Evolutionary conservation across 2,329 filamentous ascomycete species (phyloP), one percentile per base, ranked within the genome.

Genomic region (Dactylellina drechsleri): DNA sequence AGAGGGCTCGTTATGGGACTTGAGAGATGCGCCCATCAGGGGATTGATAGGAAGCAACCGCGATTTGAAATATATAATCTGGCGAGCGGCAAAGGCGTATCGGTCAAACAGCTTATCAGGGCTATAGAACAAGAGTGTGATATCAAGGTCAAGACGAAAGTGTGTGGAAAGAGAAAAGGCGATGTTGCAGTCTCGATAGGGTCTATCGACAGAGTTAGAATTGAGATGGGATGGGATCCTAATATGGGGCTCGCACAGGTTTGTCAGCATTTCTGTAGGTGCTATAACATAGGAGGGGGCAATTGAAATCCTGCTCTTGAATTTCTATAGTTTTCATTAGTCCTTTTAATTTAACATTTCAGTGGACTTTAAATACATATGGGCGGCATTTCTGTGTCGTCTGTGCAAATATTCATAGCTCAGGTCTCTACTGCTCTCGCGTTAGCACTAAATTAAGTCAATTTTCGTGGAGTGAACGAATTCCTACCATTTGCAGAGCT

Each of bases 1-100:
- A 83, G 85, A 43, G 88, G 87, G 2, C 88, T 90, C 80, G 85
- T 90, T 47, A 87, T 88, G 6, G 89, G 89, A 1, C 82, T 89
- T 23, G 50, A 59, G 16, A 26, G 2, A 10, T 68, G 45, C 20
- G 6, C 36, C 16, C 10, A 15, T 16, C 8, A 18, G 7, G 6
- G 7, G 28, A 16, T 12, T 1, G 3, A 15, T 3, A 18, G 15
- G 20, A 36, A 23, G 41, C 23, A 23, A 23, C 23, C 23, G 23
- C 45, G 60, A 26, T 85, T 83, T 77, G 81, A 82, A 41, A 82
- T 83, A 1, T 85, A 83, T 77, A 85, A 85, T 73, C 79, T 85
- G 4, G 84, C 84, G 1, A 83, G 82, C 12, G 84, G 84, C 12
- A 82, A 79, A 28, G 84, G 84, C 4, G 82, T 83, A 8, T 84